Conservation (phyloP, 257 asterid species). For the Nicotiana otophora region DNA sequence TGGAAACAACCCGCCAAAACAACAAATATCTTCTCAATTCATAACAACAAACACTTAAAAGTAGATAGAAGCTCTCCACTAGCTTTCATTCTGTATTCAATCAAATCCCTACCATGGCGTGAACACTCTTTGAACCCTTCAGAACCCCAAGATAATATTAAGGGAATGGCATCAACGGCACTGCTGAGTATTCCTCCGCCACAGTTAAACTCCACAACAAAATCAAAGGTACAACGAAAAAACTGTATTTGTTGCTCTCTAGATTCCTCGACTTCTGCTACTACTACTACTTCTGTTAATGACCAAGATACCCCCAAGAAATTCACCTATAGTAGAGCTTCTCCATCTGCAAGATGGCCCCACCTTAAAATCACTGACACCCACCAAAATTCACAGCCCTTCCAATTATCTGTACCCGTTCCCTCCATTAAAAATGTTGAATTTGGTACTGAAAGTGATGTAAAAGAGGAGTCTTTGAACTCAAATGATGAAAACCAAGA, state of each 20-base stretch:
- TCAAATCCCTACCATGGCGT: neutral
- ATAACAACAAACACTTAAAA: neutral
- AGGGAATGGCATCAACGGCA: slow-evolving; percentile 50
- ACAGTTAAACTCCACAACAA: slow-evolving; percentile 29
- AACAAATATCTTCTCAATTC: neutral
- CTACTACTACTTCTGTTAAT: slow-evolving; percentile 12
- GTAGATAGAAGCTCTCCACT: neutral
- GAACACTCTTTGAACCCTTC: neutral
- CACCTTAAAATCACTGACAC: slow-evolving; percentile 57
- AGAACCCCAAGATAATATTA: neutral
- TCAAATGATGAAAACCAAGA: slow-evolving; percentile 26
- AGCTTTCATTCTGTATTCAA: neutral
- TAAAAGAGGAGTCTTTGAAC: slow-evolving; percentile 15
- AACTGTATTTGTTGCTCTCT: slow-evolving; percentile 28
- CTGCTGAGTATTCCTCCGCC: slow-evolving; percentile 45
- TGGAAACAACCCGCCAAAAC: slow-evolving; percentile 1
- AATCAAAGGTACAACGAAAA: slow-evolving; percentile 32
- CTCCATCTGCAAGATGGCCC: slow-evolving; percentile 93
- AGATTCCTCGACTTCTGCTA: slow-evolving; percentile 43
- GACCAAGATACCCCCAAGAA: slow-evolving; percentile 46
- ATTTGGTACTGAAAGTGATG: slow-evolving; percentile 14
- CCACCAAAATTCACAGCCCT: slow-evolving; percentile 15
- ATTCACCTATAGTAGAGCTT: slow-evolving; percentile 79
- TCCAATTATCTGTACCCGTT: slow-evolving; percentile 17
- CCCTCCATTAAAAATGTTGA: slow-evolving; percentile 7